A percentile compares a stretch with the other conserved stretches of the same genome.
phyloP scores from a whole-genome alignment of 306 rosid genomes.

The Quercus dentata region DNA sequence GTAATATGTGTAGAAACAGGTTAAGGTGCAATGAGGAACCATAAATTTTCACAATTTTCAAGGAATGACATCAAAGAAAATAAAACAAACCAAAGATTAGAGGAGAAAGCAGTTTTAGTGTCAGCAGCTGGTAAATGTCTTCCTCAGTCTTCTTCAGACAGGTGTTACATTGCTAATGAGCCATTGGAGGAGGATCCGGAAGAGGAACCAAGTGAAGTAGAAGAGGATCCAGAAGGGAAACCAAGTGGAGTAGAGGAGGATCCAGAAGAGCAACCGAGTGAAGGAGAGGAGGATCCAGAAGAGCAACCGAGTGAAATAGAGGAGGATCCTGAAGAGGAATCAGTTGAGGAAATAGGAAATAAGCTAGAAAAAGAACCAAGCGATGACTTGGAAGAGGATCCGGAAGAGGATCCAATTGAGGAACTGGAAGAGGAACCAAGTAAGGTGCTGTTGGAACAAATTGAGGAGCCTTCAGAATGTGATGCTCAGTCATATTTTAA shows the following conservation, averaged over 20 bases:
- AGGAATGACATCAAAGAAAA: background rate
- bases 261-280: background rate
- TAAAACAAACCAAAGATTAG: background rate
- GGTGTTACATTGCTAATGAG: slow-evolving; percentile 1
- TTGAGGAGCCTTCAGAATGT: too few relatives aligned
- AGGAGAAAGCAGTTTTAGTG: background rate
- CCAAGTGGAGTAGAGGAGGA: background rate
- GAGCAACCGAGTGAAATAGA: background rate
- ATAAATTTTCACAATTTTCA: background rate
- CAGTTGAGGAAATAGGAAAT: background rate
- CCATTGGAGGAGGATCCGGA: background rate
- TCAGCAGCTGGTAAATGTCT: too few relatives aligned
- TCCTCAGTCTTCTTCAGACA: background rate
- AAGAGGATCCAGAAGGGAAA: slow-evolving; percentile 1
- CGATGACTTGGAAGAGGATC: background rate
- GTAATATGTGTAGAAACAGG: background rate
- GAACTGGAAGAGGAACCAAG: background rate
- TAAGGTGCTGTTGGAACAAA: too few relatives aligned
- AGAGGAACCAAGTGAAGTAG: background rate
- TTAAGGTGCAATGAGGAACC: background rate
- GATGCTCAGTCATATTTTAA: too few relatives aligned
- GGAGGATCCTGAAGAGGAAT: background rate
- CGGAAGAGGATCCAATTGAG: background rate
- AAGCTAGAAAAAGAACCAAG: too few relatives aligned
- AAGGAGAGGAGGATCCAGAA: background rate